Conservation (phyloP, 78 protist species). For the Parvularia atlantis region DNA sequence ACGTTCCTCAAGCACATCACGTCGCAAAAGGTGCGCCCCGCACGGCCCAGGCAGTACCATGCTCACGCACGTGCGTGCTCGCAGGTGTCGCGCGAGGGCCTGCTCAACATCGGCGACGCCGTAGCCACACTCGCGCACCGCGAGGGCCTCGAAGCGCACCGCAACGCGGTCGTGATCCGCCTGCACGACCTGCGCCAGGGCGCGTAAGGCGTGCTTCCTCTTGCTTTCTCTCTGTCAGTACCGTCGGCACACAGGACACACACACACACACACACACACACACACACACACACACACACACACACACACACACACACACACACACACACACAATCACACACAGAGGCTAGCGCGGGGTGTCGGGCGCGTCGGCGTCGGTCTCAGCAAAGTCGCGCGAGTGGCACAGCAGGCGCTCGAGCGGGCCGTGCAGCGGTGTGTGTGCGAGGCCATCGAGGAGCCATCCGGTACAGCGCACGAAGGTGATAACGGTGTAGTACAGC, state of each 20-base stretch:
- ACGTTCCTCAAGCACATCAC: slow-evolving; percentile 52
- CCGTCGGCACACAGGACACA: too few species aligned
- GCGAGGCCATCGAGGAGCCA: too few species aligned
- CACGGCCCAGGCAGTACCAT: too few species aligned
- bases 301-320: background rate
- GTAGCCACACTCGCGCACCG: slow-evolving; percentile 14
- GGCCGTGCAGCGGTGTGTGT: too few species aligned
- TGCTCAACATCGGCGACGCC: slow-evolving; percentile 7
- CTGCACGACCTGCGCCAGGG: too few species aligned
- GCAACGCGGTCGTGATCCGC: slow-evolving; percentile 21
- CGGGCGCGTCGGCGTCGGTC: too few species aligned
- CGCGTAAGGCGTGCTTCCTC: too few species aligned
- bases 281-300: slow-evolving; percentile 2
- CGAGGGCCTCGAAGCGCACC: slow-evolving; percentile 20
- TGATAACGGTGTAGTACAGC: too few species aligned
- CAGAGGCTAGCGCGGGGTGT: too few species aligned
- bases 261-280: background rate
- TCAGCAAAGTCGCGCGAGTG: background rate
- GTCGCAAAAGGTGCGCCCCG: background rate
- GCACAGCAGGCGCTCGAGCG: background rate
- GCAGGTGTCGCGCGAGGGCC: background rate
- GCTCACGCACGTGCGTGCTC: too few species aligned
- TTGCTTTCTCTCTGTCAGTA: too few species aligned
- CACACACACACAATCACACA: background rate
- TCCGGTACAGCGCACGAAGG: too few species aligned